Conservation (phyloP, 805 yeast genomes). For the Metschnikowia gruessii region DNA sequence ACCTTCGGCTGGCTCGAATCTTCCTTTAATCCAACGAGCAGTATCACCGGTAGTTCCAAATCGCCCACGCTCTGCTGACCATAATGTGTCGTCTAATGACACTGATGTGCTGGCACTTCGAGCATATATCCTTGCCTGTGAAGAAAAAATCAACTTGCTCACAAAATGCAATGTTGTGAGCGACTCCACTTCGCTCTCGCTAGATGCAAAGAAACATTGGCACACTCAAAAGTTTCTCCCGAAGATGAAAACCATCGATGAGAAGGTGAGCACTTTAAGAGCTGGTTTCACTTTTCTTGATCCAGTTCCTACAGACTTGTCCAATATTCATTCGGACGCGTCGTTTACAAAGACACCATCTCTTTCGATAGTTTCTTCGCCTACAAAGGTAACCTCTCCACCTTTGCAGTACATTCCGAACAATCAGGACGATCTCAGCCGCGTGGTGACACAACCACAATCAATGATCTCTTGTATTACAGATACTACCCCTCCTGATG, state of each 20-base stretch:
- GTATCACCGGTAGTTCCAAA: not conserved
- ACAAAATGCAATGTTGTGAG: constrained; percentile 30
- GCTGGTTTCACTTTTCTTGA: constrained; percentile 17
- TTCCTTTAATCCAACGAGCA: not conserved
- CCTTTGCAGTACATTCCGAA: not conserved
- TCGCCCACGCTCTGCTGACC: not conserved
- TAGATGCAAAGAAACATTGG: constrained; percentile 35
- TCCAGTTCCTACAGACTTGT: constrained; percentile 14
- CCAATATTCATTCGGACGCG: constrained; percentile 10
- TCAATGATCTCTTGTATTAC: not conserved
- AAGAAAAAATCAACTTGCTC: constrained; percentile 27
- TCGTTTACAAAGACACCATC: constrained; percentile 7
- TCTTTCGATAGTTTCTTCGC: constrained; percentile 8
- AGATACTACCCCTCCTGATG: constrained; percentile 2
- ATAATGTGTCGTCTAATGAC: constrained; percentile 3
- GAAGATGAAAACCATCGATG: constrained; percentile 20
- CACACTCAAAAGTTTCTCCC: constrained; percentile 27
- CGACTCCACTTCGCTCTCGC: constrained; percentile 38
- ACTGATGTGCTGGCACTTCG: constrained; percentile 17
- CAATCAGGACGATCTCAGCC: not conserved
- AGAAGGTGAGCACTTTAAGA: constrained; percentile 11
- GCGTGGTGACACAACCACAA: not conserved
- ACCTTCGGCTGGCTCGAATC: constrained; percentile 9
- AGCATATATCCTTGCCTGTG: constrained; percentile 26
- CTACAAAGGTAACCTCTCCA: not conserved